Evolutionary conservation across 257 asterid genomes (phyloP).

Genomic region (Solanum pimpinellifolium): DNA sequence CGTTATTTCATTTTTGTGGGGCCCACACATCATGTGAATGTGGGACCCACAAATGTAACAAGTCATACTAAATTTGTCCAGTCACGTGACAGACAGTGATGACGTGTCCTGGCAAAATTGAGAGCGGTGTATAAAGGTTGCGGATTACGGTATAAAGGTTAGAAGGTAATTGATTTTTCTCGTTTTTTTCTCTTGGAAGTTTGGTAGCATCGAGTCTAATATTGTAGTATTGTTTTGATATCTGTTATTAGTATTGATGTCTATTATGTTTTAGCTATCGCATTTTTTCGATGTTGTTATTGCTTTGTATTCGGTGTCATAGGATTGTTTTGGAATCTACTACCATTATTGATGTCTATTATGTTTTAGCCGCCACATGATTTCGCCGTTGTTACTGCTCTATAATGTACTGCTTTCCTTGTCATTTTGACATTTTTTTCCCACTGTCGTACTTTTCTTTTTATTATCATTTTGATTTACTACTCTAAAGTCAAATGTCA

Average conservation of each 20-base stretch:
- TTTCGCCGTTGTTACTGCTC: too few relatives aligned
- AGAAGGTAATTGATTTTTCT: too few relatives aligned
- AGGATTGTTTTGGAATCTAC: too few relatives aligned
- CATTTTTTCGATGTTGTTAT: not conserved
- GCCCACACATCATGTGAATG: not conserved
- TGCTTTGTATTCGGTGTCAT: not conserved
- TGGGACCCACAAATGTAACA: not conserved
- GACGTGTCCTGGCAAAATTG: not conserved
- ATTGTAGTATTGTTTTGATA: not conserved
- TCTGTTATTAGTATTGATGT: not conserved
- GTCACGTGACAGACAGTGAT: not conserved
- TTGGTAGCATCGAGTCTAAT: not conserved
- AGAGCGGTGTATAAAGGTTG: not conserved
- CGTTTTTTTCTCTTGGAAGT: fast-evolving
- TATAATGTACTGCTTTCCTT: not conserved
- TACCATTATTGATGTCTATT: too few relatives aligned
- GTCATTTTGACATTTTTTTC: not conserved
- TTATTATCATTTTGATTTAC: not conserved
- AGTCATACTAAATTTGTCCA: not conserved
- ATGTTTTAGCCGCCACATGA: too few relatives aligned
- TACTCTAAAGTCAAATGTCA: too few relatives aligned
- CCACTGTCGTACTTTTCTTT: too few relatives aligned
- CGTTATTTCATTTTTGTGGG: not conserved
- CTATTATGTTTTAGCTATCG: not conserved
- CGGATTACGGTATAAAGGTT: too few relatives aligned